These are phyloP conservation scores for Penicillium digitatum DNA, from an alignment of 2,329 filamentous ascomycete species.

Conservation along the genomic window DNA sequence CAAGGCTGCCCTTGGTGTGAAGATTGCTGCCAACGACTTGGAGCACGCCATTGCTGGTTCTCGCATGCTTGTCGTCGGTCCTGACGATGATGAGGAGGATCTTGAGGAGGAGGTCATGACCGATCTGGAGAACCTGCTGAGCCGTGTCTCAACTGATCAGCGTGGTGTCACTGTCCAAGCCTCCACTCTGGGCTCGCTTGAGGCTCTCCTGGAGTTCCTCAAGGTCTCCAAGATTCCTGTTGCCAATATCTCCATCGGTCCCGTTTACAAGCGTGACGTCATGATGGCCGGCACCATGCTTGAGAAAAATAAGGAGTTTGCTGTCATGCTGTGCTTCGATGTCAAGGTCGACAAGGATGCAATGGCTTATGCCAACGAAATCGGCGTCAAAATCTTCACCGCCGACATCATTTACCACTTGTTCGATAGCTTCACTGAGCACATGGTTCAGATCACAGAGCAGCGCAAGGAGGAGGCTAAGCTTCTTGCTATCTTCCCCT, in stretches of 20 bases:
- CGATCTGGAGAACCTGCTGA: constrained; percentile 86
- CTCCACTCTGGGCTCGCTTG: constrained; percentile 92
- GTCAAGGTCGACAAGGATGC: constrained; percentile 99
- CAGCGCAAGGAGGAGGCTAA: constrained; percentile 96
- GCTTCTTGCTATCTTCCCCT: constrained; percentile 93
- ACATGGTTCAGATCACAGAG: constrained; percentile 82
- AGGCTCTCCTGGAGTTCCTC: constrained; percentile 93
- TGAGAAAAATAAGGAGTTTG: constrained; percentile 89
- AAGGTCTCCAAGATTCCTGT: constrained; percentile 96
- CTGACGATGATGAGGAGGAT: constrained; percentile 94
- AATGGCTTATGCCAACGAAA: constrained; percentile 81
- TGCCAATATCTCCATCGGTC: constrained; percentile 93
- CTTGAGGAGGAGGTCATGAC: constrained; percentile 94
- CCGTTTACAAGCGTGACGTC: constrained; percentile 96
- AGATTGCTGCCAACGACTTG: constrained; percentile 93
- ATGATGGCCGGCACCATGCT: constrained; percentile 93
- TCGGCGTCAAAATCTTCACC: constrained; percentile 95
- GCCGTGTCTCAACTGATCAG: constrained; percentile 84
- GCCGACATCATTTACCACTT: constrained; percentile 99
- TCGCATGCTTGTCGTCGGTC: constrained; percentile 85
- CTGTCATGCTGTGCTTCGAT: constrained; percentile 99
- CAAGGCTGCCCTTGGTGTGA: constrained; percentile 96
- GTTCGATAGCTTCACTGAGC: constrained; percentile 92
- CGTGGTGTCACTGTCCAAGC: constrained; percentile 96
- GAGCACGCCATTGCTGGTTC: constrained; percentile 96